Evolutionary conservation across 805 yeast species (phyloP).

Genomic region (Starmerella stigmatis): DNA sequence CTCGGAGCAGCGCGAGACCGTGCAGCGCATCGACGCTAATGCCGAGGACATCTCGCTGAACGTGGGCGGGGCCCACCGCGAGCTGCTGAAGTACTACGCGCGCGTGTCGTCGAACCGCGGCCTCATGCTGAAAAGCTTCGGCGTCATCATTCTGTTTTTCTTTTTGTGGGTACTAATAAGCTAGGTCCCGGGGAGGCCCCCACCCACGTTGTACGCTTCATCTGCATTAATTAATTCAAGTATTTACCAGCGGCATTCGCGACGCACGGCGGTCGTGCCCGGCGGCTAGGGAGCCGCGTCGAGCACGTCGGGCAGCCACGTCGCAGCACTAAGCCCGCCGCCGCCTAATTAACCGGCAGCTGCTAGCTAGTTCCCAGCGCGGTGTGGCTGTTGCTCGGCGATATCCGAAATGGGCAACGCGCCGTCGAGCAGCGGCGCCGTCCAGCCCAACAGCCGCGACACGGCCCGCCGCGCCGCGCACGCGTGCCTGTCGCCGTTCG

Average conservation of each 20-base stretch:
- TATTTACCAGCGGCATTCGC: neutral
- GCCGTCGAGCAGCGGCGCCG: no score
- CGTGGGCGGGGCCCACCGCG: slow-evolving; percentile 89
- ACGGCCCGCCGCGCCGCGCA: neutral
- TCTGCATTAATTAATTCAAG: neutral
- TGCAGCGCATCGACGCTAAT: slow-evolving; percentile 88
- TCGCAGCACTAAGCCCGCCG: no score
- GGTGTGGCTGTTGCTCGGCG: neutral
- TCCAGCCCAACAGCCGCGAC: neutral
- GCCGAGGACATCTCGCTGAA: slow-evolving; percentile 88
- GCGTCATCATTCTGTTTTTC: slow-evolving; percentile 54
- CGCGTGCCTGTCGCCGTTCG: slow-evolving; percentile 8
- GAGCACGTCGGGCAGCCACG: no score
- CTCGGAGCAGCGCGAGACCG: slow-evolving; percentile 91
- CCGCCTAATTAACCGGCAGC: no score
- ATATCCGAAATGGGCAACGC: neutral
- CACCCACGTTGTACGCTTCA: neutral
- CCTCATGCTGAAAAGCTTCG: slow-evolving; percentile 83
- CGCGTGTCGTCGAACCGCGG: slow-evolving; percentile 82
- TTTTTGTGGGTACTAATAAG: slow-evolving; percentile 29
- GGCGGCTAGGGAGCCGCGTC: no score
- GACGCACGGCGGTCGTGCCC: neutral
- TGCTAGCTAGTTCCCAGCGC: no score
- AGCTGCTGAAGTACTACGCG: slow-evolving; percentile 78
- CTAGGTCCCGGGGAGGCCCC: no score